Evolutionary conservation across 768 basidiomycete species (phyloP).

Genomic region (Termitomyces sp.): DNA sequence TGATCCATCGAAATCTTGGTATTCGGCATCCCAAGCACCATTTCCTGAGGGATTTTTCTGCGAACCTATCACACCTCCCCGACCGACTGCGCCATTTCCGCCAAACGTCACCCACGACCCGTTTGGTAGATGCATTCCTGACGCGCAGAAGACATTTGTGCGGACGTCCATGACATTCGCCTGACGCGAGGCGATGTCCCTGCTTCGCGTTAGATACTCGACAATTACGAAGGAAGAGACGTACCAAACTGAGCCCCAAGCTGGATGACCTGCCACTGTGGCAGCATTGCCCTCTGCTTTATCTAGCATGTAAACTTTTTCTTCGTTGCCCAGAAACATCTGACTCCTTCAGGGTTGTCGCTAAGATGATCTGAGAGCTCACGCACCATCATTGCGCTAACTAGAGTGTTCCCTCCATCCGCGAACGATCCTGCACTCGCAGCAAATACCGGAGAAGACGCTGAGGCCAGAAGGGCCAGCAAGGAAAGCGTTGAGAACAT

Average conservation of each 20-base stretch:
- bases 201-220: conserved; percentile 14
- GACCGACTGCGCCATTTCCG: conserved; percentile 71
- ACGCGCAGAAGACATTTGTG: conserved; percentile 79
- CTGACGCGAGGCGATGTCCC: conserved; percentile 58
- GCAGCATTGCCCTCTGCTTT: conserved; percentile 78
- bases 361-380: not conserved
- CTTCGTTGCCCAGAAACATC: conserved; percentile 76
- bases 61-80: conserved; percentile 54
- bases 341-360: conserved; percentile 18
- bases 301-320: conserved; percentile 89
- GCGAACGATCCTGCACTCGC: conserved; percentile 37
- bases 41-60: conserved; percentile 38
- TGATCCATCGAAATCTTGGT: conserved; percentile 81
- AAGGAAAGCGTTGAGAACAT: conserved; percentile 6
- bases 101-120: conserved; percentile 72
- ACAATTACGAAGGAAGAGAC: not conserved
- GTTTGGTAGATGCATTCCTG: conserved; percentile 78
- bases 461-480: conserved; percentile 30
- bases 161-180: conserved; percentile 64
- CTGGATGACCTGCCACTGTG: conserved; percentile 62
- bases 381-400: conserved; percentile 49
- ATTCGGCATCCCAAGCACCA: conserved; percentile 57
- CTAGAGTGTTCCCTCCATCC: conserved; percentile 38
- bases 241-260: conserved; percentile 69
- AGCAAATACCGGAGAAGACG: conserved; percentile 25